Conservation (phyloP, 495 filamentous ascomycete genomes). For the Gamarada debralockiae region DNA sequence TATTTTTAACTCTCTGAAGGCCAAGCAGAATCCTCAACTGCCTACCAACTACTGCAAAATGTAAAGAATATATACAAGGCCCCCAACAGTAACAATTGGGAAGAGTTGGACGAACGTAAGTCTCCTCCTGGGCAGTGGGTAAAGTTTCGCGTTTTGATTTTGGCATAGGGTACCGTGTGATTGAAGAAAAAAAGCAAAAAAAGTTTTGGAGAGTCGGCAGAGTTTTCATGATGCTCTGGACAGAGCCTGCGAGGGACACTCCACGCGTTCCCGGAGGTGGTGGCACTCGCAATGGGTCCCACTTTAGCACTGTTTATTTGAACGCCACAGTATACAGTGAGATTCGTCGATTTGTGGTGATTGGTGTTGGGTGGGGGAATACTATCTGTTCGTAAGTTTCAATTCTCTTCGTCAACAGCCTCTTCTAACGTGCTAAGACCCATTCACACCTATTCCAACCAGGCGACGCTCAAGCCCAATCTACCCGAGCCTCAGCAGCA, state of each 20-base stretch:
- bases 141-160: too few species aligned
- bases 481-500: slow-evolving; percentile 13
- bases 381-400: slow-evolving; percentile 14
- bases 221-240: slow-evolving; percentile 20
- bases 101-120: too few species aligned
- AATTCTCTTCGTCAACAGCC: neutral
- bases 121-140: too few species aligned
- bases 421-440: neutral
- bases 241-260: slow-evolving; percentile 8
- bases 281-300: slow-evolving; percentile 2
- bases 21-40: too few species aligned
- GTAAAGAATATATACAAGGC: too few species aligned
- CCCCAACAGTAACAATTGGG: too few species aligned
- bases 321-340: slow-evolving; percentile 5
- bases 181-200: neutral
- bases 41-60: too few species aligned
- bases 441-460: slow-evolving; percentile 13
- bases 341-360: slow-evolving; percentile 17
- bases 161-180: slow-evolving; percentile 4
- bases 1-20: too few species aligned
- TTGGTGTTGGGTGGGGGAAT: slow-evolving; percentile 6
- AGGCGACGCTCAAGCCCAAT: slow-evolving; percentile 15
- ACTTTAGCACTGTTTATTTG: slow-evolving; percentile 1
- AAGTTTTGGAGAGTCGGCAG: slow-evolving; percentile 15
- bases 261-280: neutral